A percentile compares a stretch with the other conserved stretches of the same genome.
Evolutionary conservation across 2,329 filamentous ascomycete genomes (phyloP).

Genomic region (Apiospora aurea): DNA sequence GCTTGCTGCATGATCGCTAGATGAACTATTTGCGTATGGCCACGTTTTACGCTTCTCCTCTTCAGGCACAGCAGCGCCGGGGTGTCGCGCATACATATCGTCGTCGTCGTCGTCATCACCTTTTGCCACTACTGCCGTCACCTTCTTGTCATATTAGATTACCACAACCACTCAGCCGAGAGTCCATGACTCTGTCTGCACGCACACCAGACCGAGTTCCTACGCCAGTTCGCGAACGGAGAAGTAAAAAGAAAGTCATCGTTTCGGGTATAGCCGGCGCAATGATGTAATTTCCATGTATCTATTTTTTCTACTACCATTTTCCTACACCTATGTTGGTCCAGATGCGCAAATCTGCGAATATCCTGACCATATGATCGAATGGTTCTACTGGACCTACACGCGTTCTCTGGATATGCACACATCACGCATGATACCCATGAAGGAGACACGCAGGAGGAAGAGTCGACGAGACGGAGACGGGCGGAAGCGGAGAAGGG

Average conservation of each 20-base stretch:
- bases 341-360: neutral
- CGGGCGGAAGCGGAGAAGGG: neutral
- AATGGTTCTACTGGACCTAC: neutral
- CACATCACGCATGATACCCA: neutral
- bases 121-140: neutral
- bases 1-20: neutral
- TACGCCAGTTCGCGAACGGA: neutral
- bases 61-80: conserved; percentile 3
- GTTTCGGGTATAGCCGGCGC: conserved; percentile 16
- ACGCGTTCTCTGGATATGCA: neutral
- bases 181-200: neutral
- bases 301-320: conserved; percentile 7
- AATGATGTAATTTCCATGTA: conserved; percentile 21
- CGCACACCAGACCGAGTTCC: neutral
- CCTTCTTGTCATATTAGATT: neutral
- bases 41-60: neutral
- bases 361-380: neutral
- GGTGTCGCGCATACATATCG: neutral
- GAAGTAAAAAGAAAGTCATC: conserved; percentile 2
- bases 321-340: neutral
- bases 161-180: neutral
- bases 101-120: no score
- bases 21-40: neutral
- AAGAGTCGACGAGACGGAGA: conserved; percentile 4
- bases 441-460: neutral